phyloP scores from a whole-genome alignment of 2,329 filamentous ascomycete species.

The Aspergillus hortae region DNA sequence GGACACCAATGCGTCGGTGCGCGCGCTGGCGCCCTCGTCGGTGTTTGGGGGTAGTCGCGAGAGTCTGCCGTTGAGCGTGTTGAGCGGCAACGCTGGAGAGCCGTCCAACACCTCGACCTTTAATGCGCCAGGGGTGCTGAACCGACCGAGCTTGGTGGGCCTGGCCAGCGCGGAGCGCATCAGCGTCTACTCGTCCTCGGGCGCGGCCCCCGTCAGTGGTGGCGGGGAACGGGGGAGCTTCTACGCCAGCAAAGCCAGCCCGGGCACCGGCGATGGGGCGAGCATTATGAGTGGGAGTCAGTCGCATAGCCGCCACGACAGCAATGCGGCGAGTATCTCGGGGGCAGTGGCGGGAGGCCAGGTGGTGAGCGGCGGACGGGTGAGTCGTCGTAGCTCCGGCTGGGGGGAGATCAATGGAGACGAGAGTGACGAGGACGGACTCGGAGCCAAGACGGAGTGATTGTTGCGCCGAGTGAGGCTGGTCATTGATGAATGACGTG shows the following conservation, averaged over 20 bases:
- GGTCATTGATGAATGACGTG: neutral
- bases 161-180: conserved; percentile 57
- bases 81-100: conserved; percentile 53
- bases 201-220: conserved; percentile 56
- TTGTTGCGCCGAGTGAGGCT: neutral
- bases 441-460: neutral
- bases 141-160: conserved; percentile 51
- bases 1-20: conserved; percentile 64
- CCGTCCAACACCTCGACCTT: conserved; percentile 38
- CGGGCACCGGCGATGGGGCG: conserved; percentile 59
- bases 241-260: conserved; percentile 60
- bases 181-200: conserved; percentile 72
- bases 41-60: conserved; percentile 63
- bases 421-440: conserved; percentile 19
- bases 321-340: conserved; percentile 69
- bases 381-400: conserved; percentile 43
- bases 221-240: conserved; percentile 76
- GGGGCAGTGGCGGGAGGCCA: conserved; percentile 48
- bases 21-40: conserved; percentile 60
- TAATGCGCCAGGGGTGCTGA: conserved; percentile 37
- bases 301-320: conserved; percentile 77
- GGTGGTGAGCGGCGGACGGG: conserved; percentile 30
- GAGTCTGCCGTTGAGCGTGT: conserved; percentile 59
- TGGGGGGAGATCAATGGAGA: conserved; percentile 44
- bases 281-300: conserved; percentile 75